Conservation (phyloP, 257 asterid genomes). For the Solanum chiquidenum region DNA sequence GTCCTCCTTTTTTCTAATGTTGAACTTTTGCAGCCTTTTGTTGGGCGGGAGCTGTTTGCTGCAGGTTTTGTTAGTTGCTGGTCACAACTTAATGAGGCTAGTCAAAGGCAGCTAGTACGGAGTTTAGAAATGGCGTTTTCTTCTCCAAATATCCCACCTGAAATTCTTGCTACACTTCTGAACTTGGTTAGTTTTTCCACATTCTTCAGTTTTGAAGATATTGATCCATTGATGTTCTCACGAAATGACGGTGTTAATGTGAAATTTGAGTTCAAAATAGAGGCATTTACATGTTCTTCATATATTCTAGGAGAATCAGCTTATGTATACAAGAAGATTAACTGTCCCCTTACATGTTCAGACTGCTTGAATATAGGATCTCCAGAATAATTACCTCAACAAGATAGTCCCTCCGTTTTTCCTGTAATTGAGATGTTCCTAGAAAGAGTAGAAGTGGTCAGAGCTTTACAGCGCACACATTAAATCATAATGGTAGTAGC, state of each 20-base stretch:
- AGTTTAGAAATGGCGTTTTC: slow-evolving; percentile 99
- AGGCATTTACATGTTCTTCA: background rate
- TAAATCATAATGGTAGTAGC: background rate
- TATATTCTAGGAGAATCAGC: background rate
- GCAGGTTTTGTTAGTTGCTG: slow-evolving; percentile 99
- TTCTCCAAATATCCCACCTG: slow-evolving; percentile 95
- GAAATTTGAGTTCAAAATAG: background rate
- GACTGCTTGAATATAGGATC: background rate
- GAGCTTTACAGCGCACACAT: background rate
- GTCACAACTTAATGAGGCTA: slow-evolving; percentile 74
- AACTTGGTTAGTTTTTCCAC: slow-evolving; percentile 58
- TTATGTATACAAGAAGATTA: background rate
- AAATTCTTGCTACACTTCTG: slow-evolving; percentile 93
- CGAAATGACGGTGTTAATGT: background rate
- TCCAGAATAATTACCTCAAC: background rate
- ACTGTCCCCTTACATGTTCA: background rate
- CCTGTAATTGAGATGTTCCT: background rate
- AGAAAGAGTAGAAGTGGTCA: background rate
- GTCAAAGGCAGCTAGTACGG: slow-evolving; percentile 76
- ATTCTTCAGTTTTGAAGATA: background rate
- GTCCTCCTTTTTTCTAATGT: slow-evolving; percentile 7
- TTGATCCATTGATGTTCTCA: background rate
- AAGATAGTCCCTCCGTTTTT: background rate
- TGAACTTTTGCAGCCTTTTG: slow-evolving; percentile 69
- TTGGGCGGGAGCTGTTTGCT: slow-evolving; percentile 96